These are phyloP conservation scores for Dissophora ornata DNA, from an alignment of 192 early-diverging fungal species.

Conservation along the genomic window DNA sequence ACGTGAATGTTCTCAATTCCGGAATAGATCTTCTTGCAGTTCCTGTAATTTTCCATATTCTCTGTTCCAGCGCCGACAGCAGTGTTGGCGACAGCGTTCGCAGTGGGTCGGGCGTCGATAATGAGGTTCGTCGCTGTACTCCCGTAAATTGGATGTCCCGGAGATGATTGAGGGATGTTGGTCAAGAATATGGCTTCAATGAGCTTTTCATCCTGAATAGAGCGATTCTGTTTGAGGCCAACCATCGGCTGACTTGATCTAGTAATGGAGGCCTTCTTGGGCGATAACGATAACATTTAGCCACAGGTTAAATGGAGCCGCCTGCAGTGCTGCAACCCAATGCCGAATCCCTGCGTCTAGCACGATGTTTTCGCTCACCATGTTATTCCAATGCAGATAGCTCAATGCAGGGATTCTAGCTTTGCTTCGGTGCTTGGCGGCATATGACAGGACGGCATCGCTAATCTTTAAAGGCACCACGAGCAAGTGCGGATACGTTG, in stretches of 20 bases:
- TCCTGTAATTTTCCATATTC: conserved; percentile 91
- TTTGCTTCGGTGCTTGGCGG: conserved; percentile 91
- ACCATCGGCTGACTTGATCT: conserved; percentile 96
- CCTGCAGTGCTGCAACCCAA: too few species aligned
- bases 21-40: conserved; percentile 86
- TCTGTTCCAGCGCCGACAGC: conserved; percentile 96
- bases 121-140: conserved; percentile 80
- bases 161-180: conserved; percentile 56
- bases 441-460: conserved; percentile 90
- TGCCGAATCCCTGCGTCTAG: too few species aligned
- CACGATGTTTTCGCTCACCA: conserved; percentile 66
- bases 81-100: conserved; percentile 93
- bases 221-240: conserved; percentile 93
- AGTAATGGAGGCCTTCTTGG: conserved; percentile 82
- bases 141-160: conserved; percentile 61
- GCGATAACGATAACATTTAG: conserved; percentile 2
- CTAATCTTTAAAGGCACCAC: conserved; percentile 90
- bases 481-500: conserved; percentile 87
- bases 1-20: conserved; percentile 99
- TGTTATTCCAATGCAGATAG: conserved; percentile 88
- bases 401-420: conserved; percentile 87
- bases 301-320: neutral
- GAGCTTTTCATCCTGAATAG: conserved; percentile 97
- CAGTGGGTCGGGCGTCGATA: conserved; percentile 94
- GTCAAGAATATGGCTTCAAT: conserved; percentile 91